A percentile compares a stretch with the other conserved stretches of the same genome.
These are phyloP conservation scores for Russula earlei DNA, from an alignment of 768 basidiomycete species.

Conservation along the genomic window DNA sequence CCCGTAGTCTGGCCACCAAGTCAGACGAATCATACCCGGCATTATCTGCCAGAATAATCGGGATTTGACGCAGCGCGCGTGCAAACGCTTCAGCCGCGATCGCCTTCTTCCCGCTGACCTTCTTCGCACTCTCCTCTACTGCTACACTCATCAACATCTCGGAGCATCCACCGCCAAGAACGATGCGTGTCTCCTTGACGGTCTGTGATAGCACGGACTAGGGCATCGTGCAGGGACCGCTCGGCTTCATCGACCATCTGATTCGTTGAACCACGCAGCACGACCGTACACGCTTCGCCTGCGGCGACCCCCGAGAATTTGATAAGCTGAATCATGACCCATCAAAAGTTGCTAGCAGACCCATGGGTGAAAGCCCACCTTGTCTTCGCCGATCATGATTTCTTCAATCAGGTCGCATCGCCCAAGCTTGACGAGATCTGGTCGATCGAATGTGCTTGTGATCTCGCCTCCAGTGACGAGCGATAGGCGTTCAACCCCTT, in stretches of 20 bases:
- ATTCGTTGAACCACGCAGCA: constrained; percentile 91
- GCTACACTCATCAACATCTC: constrained; percentile 98
- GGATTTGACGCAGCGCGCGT: constrained; percentile 85
- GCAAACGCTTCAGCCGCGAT: constrained; percentile 91
- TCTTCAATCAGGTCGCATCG: constrained; percentile 94
- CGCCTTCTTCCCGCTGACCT: constrained; percentile 88
- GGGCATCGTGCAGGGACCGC: constrained; percentile 92
- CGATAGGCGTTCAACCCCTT: constrained; percentile 92
- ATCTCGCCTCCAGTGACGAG: constrained; percentile 98
- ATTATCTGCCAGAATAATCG: constrained; percentile 94
- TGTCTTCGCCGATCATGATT: constrained; percentile 99
- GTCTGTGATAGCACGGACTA: constrained; percentile 97
- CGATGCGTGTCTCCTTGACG: constrained; percentile 90
- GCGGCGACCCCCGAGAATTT: constrained; percentile 99
- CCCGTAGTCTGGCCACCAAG: constrained; percentile 78
- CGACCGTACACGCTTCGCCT: constrained; percentile 95
- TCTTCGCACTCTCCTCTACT: constrained; percentile 79
- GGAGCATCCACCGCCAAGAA: constrained; percentile 93
- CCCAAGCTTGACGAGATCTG: constrained; percentile 88
- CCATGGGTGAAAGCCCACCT: constrained; percentile 41
- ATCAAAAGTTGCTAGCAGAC: constrained; percentile 3
- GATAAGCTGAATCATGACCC: constrained; percentile 63
- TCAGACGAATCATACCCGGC: constrained; percentile 98
- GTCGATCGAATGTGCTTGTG: constrained; percentile 87
- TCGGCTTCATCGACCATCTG: constrained; percentile 99